These are phyloP conservation scores for Tuber brumale DNA, from an alignment of 495 filamentous ascomycete species.

Conservation along the genomic window DNA sequence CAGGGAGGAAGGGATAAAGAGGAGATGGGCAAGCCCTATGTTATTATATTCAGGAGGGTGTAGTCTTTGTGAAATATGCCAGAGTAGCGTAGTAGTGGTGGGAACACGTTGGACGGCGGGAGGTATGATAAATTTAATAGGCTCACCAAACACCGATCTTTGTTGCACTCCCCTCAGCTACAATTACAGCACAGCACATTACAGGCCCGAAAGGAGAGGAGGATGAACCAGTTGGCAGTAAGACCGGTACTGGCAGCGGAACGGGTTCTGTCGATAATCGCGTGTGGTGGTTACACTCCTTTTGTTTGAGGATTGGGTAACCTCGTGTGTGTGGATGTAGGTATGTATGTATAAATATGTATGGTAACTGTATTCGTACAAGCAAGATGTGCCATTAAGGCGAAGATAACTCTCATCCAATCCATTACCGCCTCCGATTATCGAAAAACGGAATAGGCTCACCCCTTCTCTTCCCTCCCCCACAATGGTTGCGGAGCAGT, in stretches of 20 bases:
- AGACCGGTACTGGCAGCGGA: neutral
- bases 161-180: neutral
- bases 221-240: neutral
- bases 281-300: neutral
- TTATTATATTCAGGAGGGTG: neutral
- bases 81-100: too few species aligned
- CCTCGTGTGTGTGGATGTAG: too few species aligned
- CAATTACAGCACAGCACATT: neutral
- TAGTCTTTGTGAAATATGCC: neutral
- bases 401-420: neutral
- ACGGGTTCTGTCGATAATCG: neutral
- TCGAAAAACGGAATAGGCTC: neutral
- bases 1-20: neutral
- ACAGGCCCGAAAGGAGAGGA: neutral
- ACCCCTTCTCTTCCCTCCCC: neutral
- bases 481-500: neutral
- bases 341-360: too few species aligned
- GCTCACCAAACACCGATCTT: neutral
- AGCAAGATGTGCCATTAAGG: neutral
- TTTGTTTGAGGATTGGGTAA: neutral
- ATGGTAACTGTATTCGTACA: neutral
- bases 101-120: neutral
- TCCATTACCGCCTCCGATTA: neutral
- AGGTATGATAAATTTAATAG: neutral
- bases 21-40: neutral